A percentile compares a stretch with the other conserved stretches of the same genome.
These are phyloP conservation scores for Schizophyllum amplum DNA, from an alignment of 1,284 basidiomycete species.

Conservation along the genomic window DNA sequence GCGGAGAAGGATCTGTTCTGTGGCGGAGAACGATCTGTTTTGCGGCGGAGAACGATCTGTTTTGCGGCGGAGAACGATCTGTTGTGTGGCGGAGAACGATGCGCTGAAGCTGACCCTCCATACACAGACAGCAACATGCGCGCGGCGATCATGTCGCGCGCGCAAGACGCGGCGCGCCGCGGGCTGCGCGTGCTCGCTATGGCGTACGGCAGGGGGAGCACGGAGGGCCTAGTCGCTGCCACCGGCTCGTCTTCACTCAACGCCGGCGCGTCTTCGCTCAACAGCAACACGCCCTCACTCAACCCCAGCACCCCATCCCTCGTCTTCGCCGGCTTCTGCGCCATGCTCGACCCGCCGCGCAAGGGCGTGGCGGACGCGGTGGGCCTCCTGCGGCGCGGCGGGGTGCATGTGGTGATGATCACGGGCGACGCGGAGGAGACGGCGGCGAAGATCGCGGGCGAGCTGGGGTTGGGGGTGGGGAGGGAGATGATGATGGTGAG, in stretches of 20 bases:
- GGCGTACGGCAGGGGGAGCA: conserved; percentile 74
- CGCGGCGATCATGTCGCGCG: conserved; percentile 60
- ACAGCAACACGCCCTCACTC: too few species aligned
- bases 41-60: too few species aligned
- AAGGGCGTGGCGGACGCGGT: conserved; percentile 91
- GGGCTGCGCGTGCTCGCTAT: conserved; percentile 88
- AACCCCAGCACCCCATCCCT: conserved; percentile 34
- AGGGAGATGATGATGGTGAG: conserved; percentile 4
- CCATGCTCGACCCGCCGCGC: conserved; percentile 93
- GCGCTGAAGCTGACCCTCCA: conserved; percentile 17
- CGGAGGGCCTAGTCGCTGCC: conserved; percentile 27
- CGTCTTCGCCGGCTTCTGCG: conserved; percentile 88
- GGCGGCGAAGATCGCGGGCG: conserved; percentile 80
- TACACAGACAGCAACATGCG: conserved; percentile 68
- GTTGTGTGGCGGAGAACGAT: too few species aligned
- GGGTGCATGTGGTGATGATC: conserved; percentile 97
- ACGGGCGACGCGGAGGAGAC: conserved; percentile 94
- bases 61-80: too few species aligned
- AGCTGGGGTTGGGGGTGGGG: conserved; percentile 77
- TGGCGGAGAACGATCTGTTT: too few species aligned
- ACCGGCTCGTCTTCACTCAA: too few species aligned
- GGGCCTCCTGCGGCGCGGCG: conserved; percentile 69
- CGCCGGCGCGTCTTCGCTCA: too few species aligned
- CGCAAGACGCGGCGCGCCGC: conserved; percentile 61
- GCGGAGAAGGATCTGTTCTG: too few species aligned